Evolutionary conservation across 805 yeast genomes (phyloP), one percentile per base, ranked within the genome.

Genomic region (Lachancea nothofagi): DNA sequence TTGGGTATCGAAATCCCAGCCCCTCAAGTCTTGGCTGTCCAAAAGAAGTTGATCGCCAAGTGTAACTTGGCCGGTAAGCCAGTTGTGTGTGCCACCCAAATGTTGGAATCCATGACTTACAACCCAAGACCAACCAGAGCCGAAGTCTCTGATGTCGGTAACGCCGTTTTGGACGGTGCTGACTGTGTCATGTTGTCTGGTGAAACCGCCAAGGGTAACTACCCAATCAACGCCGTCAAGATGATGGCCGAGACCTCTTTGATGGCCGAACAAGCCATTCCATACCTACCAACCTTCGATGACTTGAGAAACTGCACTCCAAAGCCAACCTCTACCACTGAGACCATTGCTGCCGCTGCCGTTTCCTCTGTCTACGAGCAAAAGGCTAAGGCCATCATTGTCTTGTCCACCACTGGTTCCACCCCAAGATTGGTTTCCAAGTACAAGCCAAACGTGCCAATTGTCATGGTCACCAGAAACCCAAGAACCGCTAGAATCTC

Each of bases 91-190:
- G 98, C 98, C 53, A 93, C 98, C 52, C 98, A 93, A 75, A 93
- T 93, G 98, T 81, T 93, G 69, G 98, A 93, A 74, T 87, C 97
- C 45, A 93, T 93, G 98, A 93, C 97, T 47, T 87, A 83, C 74
- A 93, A 93, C 83, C 98, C 98, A 69, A 84, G 98, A 72, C 98
- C 98, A 71, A 93, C 98, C 66, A 85, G 98, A 75, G 98, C 98
- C 55, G 98, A 93, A 75, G 98, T 93, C 47, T 83, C 95, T 42
- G 98, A 93, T 69, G 98, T 93, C 50, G 98, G 98, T 73, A 93
- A 93, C 71, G 98, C 98, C 57, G 85, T 93, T 54, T 78, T 93
- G 65, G 98, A 93, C 64, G 98, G 98, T 72, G 97, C 97, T 61
- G 98, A 93, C 75, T 93, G 98, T 84, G 97, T 93, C 66, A 93